Evolutionary conservation across 2,329 filamentous ascomycete genomes (phyloP).

Genomic region (Seiridium cupressi): DNA sequence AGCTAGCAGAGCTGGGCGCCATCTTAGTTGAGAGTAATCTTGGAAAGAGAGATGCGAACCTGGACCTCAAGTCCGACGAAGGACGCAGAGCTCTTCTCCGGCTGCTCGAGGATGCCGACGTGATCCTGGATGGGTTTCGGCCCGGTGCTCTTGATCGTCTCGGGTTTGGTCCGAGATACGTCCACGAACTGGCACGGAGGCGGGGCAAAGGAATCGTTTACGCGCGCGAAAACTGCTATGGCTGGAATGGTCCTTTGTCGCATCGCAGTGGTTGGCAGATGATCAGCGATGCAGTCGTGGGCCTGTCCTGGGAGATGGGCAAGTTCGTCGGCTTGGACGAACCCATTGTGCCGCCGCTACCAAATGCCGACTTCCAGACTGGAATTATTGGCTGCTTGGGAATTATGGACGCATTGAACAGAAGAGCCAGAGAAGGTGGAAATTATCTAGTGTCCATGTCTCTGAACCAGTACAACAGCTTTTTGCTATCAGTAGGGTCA

Average conservation of each 20-base stretch:
- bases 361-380: slow-evolving; percentile 5
- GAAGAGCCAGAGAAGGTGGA: slow-evolving; percentile 1
- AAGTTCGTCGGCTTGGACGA: slow-evolving; percentile 25
- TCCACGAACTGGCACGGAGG: slow-evolving; percentile 49
- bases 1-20: slow-evolving; percentile 66
- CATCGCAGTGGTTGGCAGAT: slow-evolving; percentile 62
- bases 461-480: slow-evolving; percentile 28
- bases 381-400: slow-evolving; percentile 22
- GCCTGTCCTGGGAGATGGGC: slow-evolving; percentile 26
- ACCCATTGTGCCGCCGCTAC: slow-evolving; percentile 22
- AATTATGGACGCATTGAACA: slow-evolving; percentile 21
- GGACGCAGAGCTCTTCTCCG: slow-evolving; percentile 55
- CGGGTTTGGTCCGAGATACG: slow-evolving; percentile 57
- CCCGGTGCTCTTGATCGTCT: slow-evolving; percentile 62
- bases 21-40: slow-evolving; percentile 67
- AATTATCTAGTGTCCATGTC: slow-evolving; percentile 29
- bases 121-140: slow-evolving; percentile 68
- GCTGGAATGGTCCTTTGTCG: slow-evolving; percentile 59
- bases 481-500: slow-evolving; percentile 25
- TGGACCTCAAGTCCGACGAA: slow-evolving; percentile 56
- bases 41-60: slow-evolving; percentile 64
- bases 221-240: slow-evolving; percentile 71
- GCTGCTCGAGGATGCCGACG: slow-evolving; percentile 61
- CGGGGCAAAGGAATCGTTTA: slow-evolving; percentile 66
- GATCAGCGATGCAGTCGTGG: slow-evolving; percentile 33